These are phyloP conservation scores for Thelephora ganbajun DNA, from an alignment of 768 basidiomycete species.

Conservation along the genomic window DNA sequence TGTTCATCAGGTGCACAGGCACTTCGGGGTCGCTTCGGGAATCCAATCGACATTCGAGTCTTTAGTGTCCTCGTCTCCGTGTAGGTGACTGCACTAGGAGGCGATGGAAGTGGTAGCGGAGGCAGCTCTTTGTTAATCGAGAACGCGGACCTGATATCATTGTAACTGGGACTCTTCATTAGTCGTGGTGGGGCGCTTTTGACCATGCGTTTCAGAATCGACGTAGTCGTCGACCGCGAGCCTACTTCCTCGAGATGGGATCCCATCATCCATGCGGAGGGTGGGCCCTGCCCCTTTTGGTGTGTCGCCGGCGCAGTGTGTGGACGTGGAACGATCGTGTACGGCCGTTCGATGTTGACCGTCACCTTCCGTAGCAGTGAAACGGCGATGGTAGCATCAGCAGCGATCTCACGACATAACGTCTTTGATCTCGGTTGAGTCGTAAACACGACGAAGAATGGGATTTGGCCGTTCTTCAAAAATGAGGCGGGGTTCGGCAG, in stretches of 20 bases:
- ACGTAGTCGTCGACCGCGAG: conserved; percentile 8
- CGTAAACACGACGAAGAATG: conserved; percentile 62
- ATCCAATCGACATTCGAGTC: conserved; percentile 46
- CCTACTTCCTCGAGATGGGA: conserved; percentile 24
- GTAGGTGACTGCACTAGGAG: conserved; percentile 14
- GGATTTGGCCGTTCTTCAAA: conserved; percentile 45
- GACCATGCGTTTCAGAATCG: conserved; percentile 20
- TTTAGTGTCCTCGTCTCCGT: conserved; percentile 31
- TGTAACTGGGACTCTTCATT: not conserved
- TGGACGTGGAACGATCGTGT: conserved; percentile 25
- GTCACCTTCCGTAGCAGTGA: conserved; percentile 48
- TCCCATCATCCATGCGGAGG: not conserved
- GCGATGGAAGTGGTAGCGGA: conserved; percentile 7
- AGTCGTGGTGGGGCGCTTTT: conserved; percentile 13
- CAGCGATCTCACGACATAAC: conserved; percentile 49
- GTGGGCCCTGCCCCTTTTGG: not conserved
- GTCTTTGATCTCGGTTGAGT: conserved; percentile 41
- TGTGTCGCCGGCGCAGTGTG: conserved; percentile 1
- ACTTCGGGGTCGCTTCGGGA: conserved; percentile 52
- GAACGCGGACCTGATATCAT: not conserved
- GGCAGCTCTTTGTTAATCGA: not conserved
- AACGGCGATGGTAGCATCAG: conserved; percentile 60
- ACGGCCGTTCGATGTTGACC: conserved; percentile 27
- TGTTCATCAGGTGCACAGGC: conserved; percentile 26
- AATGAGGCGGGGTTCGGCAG: conserved; percentile 49